Base-by-base conservation (phyloP, 495 filamentous ascomycete species). In the Daldinia loculata region DNA sequence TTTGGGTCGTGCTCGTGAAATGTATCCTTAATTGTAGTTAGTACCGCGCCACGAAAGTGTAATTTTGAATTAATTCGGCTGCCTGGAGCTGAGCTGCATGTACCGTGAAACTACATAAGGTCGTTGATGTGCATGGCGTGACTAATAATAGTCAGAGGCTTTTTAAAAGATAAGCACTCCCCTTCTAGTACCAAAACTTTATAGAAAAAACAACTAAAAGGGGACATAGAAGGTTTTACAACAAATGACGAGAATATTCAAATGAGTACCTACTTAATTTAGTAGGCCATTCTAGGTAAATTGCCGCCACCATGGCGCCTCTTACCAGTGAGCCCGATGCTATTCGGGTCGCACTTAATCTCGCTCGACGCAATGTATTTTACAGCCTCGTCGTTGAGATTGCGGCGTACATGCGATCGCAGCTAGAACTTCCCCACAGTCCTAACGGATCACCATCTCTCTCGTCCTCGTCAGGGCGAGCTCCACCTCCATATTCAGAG, bases 271-370 rank as follows among this genome's bases (percentile, higher is more conserved):
- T 34, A 34, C 1, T 26, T 26, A 1, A 27, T 17, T 53, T 17
- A n/a, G 1, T 7, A n/a, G 24, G 27, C 3, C 15, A 30, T 12
- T 30, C 50, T 53, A 30, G 12, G 26, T 29, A 53, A 51, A 53
- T 53, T 30, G 50, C 59, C 24, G 24, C 48, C 41, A 45, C 39
- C 17, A 84, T 84, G 82, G 82, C 82, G 51, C 83, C 82, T 39
- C 77, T 82, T 26, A 80, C 76, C 30, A 79, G 34, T 32, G 83
- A 84, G 38, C 83, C 83, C 15, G 76, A 81, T 53, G 81, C 81
- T 34, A 55, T 84, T 27, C 80, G 82, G n/a, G 67, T 82, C 7
- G 77, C 80, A 8, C 71, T 85, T n/a, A 80, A 83, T 56, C 76
- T 74, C 56, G 75, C 79, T 26, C 77, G 76, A 32, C 81, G 83